Evolutionary conservation across 176 grass and related monocot species (phyloP).

Genomic region (Poa pratensis): DNA sequence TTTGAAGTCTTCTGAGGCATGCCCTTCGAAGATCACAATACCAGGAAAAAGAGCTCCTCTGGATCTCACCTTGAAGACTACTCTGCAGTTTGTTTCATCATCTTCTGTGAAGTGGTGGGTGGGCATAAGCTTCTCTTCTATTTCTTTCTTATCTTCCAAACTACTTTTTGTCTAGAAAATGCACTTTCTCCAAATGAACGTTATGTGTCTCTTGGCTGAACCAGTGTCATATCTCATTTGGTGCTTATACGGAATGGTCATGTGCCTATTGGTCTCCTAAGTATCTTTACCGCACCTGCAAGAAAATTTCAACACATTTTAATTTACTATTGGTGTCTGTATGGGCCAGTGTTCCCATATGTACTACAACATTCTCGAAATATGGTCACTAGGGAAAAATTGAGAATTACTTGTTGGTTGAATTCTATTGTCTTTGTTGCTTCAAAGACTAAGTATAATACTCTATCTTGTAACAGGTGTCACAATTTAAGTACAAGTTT

Average conservation of each 20-base stretch:
- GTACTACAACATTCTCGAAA: neutral
- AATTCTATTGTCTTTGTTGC: constrained; percentile 4
- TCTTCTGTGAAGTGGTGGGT: constrained; percentile 90
- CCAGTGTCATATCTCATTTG: neutral
- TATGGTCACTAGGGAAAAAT: neutral
- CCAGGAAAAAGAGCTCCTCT: constrained; percentile 73
- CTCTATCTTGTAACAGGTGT: constrained; percentile 63
- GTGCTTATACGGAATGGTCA: neutral
- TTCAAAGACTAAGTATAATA: constrained; percentile 21
- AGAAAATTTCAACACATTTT: neutral
- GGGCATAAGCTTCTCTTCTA: constrained; percentile 27
- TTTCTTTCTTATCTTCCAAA: neutral
- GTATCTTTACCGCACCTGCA: neutral
- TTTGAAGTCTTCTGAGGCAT: constrained; percentile 46
- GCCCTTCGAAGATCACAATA: constrained; percentile 65
- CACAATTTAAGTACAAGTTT: constrained; percentile 60
- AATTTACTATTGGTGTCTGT: neutral
- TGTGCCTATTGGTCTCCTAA: neutral
- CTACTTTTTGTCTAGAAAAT: neutral
- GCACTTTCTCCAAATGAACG: constrained; percentile 2
- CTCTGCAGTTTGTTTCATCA: constrained; percentile 77
- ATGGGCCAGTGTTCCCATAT: neutral
- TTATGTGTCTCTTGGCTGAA: constrained; percentile 11
- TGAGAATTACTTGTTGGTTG: neutral
- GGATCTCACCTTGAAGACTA: constrained; percentile 90